Percentiles rank a stretch among this genome's conserved stretches.
phyloP scores from a whole-genome alignment of 2,329 filamentous ascomycete species.

The Cladosporium sp. region DNA sequence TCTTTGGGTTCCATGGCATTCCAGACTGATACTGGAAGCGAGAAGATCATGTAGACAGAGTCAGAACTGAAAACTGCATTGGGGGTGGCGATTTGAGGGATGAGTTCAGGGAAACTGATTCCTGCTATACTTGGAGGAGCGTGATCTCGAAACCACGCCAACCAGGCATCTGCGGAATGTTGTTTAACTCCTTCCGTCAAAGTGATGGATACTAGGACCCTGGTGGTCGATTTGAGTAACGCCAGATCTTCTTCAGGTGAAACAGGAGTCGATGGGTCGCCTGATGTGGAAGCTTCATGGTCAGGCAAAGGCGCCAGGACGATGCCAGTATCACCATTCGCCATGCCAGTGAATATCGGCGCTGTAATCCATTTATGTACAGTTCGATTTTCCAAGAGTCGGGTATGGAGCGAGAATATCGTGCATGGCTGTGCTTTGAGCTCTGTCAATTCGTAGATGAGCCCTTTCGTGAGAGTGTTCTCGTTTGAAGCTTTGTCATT shows the following conservation, averaged over 20 bases:
- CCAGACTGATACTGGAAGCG: not conserved
- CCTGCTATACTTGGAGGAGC: not conserved
- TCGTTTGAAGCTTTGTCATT: not conserved
- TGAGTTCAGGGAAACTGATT: not conserved
- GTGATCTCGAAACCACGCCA: slow-evolving; percentile 1
- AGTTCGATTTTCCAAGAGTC: not conserved
- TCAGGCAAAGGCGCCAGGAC: not conserved
- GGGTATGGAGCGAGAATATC: not conserved
- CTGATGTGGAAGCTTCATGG: not conserved
- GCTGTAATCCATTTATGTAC: not conserved
- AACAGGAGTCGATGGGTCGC: too few species aligned
- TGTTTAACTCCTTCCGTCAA: not conserved
- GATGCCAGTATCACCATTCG: not conserved
- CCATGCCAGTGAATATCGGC: not conserved
- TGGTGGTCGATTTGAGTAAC: not conserved
- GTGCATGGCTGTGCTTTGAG: not conserved
- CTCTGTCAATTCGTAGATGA: not conserved
- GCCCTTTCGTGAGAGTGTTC: not conserved
- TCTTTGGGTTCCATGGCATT: not conserved
- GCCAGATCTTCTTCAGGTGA: too few species aligned
- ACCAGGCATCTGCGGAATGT: not conserved
- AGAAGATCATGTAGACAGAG: not conserved
- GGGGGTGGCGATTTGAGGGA: not conserved
- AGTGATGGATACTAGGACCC: not conserved
- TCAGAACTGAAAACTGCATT: not conserved